Evolutionary conservation across 768 basidiomycete genomes (phyloP), one percentile per base, ranked within the genome.

Genomic region (Psilocybe cubensis): DNA sequence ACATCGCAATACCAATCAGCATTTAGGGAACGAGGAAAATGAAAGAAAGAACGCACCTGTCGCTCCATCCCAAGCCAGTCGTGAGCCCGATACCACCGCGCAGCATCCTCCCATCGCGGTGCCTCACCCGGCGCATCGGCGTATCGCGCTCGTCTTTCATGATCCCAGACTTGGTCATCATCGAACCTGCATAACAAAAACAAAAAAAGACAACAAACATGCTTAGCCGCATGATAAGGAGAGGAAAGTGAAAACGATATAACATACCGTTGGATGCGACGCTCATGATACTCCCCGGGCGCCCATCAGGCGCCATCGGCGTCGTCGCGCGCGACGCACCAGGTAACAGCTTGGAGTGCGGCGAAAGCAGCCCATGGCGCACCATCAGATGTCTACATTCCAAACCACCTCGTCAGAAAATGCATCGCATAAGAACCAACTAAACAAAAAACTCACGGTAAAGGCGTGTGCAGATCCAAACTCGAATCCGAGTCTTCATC

Each of bases 31-130:
- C 25, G 12, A 35, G 12, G 14, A 42, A 61, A 41, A 58, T 52
- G 28, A 58, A 55, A 41, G 54, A 48, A 11, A 43, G n/a, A 18
- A 70, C 79, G 12, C 31, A 87, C 84, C 86, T 87, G 63, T 89
- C 88, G 63, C 86, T 88, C 88, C 88, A 89, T 0, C 88, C 88
- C 12, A 89, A 70, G 5, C 88, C 88, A 7, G 88, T 89, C 4
- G 88, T 89, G 52, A 89, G 66, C 2, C 88, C 88, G 51, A 89
- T 79, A 2, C 88, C 88, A 1, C 86, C 88, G 46, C 74, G 69
- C 54, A 89, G 70, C 17, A 83, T 56, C 29, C 70, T 72, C 0
- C 86, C 87, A 63, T 89, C 87, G 2, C 86, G 80, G 68, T 89
- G 88, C 24, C 88, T 73, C 1, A 79, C 77, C 28, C 85, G 72